A percentile compares a stretch with the other conserved stretches of the same genome.
phyloP scores from a whole-genome alignment of 2,329 filamentous ascomycete species.

The Phaeosphaeria sp. region DNA sequence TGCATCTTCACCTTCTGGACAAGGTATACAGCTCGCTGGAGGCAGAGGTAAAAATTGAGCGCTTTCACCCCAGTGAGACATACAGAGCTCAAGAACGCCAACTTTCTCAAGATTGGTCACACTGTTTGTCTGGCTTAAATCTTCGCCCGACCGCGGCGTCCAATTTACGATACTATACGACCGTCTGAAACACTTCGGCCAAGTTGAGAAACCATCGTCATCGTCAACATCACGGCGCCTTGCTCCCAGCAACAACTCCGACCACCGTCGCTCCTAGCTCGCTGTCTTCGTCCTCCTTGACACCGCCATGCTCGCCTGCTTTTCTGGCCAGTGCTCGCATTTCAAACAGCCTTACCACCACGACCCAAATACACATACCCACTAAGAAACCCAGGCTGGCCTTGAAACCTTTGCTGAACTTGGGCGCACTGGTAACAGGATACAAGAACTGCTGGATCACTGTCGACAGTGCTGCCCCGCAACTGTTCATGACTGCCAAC shows the following conservation, averaged over 20 bases:
- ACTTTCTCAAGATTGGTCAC: too few species aligned
- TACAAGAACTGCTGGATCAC: constrained; percentile 4
- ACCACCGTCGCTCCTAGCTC: neutral
- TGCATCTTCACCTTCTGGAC: neutral
- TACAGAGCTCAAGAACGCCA: too few species aligned
- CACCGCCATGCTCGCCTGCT: neutral
- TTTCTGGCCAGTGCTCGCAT: neutral
- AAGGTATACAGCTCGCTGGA: neutral
- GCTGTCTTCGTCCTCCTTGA: neutral
- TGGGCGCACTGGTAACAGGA: neutral
- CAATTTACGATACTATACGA: neutral
- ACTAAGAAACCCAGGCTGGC: neutral
- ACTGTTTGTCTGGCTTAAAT: too few species aligned
- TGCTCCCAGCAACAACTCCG: neutral
- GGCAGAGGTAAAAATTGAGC: neutral
- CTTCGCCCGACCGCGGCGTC: neutral
- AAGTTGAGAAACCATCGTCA: neutral
- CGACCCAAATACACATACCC: constrained; percentile 2
- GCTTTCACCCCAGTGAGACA: too few species aligned
- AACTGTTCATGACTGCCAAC: constrained; percentile 2
- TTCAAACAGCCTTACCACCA: constrained; percentile 1
- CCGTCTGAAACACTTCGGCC: neutral
- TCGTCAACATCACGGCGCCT: neutral
- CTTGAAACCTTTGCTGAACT: neutral
- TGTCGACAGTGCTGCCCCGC: constrained; percentile 1